A percentile compares a stretch with the other conserved stretches of the same genome.
These are phyloP conservation scores for Pisolithus marmoratus DNA, from an alignment of 768 basidiomycete genomes.

Conservation along the genomic window DNA sequence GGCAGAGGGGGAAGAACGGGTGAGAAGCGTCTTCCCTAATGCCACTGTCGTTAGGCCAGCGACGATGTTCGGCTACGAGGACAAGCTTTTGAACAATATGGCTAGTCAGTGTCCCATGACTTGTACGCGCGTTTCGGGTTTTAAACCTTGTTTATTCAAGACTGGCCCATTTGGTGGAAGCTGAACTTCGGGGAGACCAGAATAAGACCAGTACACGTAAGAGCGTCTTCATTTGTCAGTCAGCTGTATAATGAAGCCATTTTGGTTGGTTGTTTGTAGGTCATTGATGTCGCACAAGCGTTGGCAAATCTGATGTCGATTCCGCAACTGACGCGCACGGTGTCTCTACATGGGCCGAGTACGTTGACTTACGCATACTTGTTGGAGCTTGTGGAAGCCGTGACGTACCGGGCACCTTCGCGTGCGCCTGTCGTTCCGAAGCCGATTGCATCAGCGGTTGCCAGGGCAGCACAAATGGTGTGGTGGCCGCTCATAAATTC, in stretches of 20 bases:
- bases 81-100: constrained; percentile 89
- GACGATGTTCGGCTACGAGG: constrained; percentile 89
- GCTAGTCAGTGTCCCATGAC: constrained; percentile 54
- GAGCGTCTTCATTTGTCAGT: constrained; percentile 23
- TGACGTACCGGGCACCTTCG: constrained; percentile 74
- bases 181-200: constrained; percentile 84
- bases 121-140: constrained; percentile 7
- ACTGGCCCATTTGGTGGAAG: constrained; percentile 91
- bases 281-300: constrained; percentile 90
- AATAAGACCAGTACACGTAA: constrained; percentile 88
- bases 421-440: constrained; percentile 75
- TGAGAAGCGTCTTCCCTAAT: constrained; percentile 73
- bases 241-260: constrained; percentile 10
- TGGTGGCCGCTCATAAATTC: constrained; percentile 95
- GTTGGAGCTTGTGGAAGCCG: constrained; percentile 67
- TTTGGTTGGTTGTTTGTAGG: constrained; percentile 39
- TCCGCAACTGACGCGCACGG: constrained; percentile 57
- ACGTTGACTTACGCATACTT: constrained; percentile 80
- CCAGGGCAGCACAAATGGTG: constrained; percentile 52
- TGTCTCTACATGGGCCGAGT: constrained; percentile 85
- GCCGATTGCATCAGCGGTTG: constrained; percentile 54
- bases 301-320: constrained; percentile 69
- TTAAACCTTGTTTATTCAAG: constrained; percentile 34
- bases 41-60: constrained; percentile 88
- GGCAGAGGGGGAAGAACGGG: constrained; percentile 82